Percentiles rank a stretch among this genome's conserved stretches.
Conservation (phyloP, 208 protist genomes). For the Angomonas deanei region DNA sequence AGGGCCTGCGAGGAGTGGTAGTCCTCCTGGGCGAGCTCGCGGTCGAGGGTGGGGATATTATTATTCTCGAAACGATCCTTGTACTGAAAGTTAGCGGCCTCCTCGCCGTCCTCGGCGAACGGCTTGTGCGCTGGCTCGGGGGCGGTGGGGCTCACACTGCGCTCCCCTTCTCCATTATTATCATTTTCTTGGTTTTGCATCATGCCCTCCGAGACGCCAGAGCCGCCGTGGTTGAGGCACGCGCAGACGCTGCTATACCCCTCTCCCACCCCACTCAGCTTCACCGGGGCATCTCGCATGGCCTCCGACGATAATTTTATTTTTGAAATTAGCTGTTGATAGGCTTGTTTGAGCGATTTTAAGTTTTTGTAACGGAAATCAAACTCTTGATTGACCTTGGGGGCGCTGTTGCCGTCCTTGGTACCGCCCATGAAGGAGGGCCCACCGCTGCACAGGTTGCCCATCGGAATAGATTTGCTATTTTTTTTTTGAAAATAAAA, state of each 20-base stretch:
- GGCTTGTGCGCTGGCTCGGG: not conserved
- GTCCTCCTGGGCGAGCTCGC: not conserved
- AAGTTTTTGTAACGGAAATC: constrained; percentile 4
- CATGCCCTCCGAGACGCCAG: not conserved
- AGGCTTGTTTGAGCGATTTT: not conserved
- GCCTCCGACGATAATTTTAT: not conserved
- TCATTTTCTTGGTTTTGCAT: not conserved
- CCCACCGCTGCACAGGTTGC: not conserved
- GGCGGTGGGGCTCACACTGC: not conserved
- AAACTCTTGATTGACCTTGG: constrained; percentile 5
- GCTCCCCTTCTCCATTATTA: not conserved
- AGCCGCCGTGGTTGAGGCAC: constrained; percentile 5
- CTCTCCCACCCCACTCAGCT: not conserved
- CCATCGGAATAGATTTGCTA: not conserved
- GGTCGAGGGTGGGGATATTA: not conserved
- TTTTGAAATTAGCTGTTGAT: not conserved
- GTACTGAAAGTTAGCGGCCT: not conserved
- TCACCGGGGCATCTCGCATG: not conserved
- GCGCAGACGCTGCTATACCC: constrained; percentile 5
- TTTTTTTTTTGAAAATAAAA: too few relatives aligned
- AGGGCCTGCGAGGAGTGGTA: not conserved
- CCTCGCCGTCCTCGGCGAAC: not conserved
- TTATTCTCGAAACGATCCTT: not conserved
- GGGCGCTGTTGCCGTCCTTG: not conserved
- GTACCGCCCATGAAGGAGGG: not conserved